These are phyloP conservation scores for Paecilomyces niveus DNA, from an alignment of 2,329 filamentous ascomycete species.

Conservation along the genomic window DNA sequence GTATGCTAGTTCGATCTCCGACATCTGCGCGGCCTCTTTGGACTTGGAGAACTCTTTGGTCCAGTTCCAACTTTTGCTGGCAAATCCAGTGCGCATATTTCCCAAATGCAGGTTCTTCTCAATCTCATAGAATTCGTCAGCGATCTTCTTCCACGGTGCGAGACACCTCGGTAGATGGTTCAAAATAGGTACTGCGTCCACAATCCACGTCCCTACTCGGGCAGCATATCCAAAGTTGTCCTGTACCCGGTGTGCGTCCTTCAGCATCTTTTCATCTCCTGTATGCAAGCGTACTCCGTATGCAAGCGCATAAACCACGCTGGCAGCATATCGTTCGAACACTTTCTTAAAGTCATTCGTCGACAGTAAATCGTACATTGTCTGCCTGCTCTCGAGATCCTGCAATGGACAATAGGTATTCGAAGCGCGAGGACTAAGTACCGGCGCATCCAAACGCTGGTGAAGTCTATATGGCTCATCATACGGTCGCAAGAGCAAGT, in stretches of 20 bases:
- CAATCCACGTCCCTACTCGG: constrained; percentile 37
- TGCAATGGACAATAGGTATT: constrained; percentile 36
- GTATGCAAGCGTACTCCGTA: constrained; percentile 42
- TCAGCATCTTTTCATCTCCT: constrained; percentile 36
- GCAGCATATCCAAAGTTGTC: constrained; percentile 42
- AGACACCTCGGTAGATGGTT: constrained; percentile 33
- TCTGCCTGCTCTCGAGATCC: constrained; percentile 41
- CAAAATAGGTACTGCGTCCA: constrained; percentile 38
- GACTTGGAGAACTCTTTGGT: constrained; percentile 11
- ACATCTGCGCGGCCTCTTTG: constrained; percentile 37
- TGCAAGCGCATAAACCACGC: constrained; percentile 43
- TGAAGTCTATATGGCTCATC: constrained; percentile 32
- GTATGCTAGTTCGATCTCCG: constrained; percentile 38
- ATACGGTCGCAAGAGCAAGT: constrained; percentile 38
- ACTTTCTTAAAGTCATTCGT: constrained; percentile 37
- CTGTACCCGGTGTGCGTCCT: constrained; percentile 40
- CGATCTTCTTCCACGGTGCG: constrained; percentile 28
- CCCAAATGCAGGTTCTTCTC: constrained; percentile 14
- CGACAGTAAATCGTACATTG: constrained; percentile 37
- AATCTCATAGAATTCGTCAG: constrained; percentile 9
- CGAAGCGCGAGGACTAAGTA: constrained; percentile 21
- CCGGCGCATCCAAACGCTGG: constrained; percentile 32
- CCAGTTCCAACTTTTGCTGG: constrained; percentile 18
- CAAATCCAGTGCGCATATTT: constrained; percentile 9
- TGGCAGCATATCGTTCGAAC: constrained; percentile 43